A percentile compares a stretch with the other conserved stretches of the same genome.
Conservation (phyloP, 768 basidiomycete genomes). For the Lentinula edodes region DNA sequence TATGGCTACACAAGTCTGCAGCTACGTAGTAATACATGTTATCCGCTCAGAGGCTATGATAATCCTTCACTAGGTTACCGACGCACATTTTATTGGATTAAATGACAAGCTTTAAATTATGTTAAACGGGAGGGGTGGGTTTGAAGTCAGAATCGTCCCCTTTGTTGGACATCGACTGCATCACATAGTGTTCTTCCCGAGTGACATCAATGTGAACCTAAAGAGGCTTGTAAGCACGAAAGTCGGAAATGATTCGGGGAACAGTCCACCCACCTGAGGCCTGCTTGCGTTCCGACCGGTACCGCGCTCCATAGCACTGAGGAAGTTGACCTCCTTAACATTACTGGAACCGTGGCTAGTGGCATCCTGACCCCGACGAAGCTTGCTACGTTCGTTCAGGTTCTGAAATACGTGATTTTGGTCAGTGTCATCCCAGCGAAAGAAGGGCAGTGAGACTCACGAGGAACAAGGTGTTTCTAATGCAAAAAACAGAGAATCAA, state of each 20-base stretch:
- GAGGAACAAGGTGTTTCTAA: not conserved
- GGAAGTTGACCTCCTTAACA: not conserved
- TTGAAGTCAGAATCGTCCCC: not conserved
- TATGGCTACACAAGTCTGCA: no score
- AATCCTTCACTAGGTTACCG: no score
- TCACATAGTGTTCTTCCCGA: not conserved
- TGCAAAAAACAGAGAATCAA: not conserved
- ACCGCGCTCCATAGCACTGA: not conserved
- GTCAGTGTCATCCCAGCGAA: not conserved
- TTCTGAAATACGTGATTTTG: not conserved
- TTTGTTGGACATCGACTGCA: not conserved
- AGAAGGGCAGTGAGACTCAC: not conserved
- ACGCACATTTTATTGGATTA: no score
- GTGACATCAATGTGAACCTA: not conserved
- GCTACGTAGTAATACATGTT: no score
- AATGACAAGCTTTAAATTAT: no score
- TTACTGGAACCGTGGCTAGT: not conserved
- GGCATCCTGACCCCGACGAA: not conserved
- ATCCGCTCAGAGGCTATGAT: no score
- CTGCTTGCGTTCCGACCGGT: not conserved
- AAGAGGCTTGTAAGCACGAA: not conserved
- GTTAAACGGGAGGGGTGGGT: not conserved
- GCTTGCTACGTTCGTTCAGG: not conserved
- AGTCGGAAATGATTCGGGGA: not conserved
- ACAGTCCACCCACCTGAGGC: not conserved